Percentiles rank a stretch among this genome's conserved stretches.
Evolutionary conservation across 2,329 filamentous ascomycete species (phyloP).

Genomic region (Sclerotinia nivalis): DNA sequence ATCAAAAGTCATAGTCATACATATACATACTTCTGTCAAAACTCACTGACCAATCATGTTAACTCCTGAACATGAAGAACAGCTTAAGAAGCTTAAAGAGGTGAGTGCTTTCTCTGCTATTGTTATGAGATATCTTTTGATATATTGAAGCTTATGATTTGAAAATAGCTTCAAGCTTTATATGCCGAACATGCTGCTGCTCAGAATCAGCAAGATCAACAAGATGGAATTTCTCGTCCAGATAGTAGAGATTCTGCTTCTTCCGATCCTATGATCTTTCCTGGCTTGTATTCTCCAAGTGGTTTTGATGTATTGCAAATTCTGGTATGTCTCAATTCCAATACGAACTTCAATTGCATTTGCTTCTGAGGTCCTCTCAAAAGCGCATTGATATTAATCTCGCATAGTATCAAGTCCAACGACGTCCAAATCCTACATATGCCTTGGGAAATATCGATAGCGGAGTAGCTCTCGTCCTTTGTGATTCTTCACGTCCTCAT

Average conservation of each 20-base stretch:
- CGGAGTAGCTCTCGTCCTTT: conserved; percentile 91
- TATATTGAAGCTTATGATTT: background rate
- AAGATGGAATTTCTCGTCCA: background rate
- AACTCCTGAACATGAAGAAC: conserved; percentile 26
- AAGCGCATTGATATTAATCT: background rate
- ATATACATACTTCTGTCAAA: background rate
- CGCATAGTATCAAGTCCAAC: conserved; percentile 58
- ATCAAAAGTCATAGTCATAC: background rate
- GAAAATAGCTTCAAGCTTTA: conserved; percentile 7
- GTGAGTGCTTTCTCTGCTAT: conserved; percentile 19
- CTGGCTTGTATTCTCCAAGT: conserved; percentile 56
- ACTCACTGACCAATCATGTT: conserved; percentile 6
- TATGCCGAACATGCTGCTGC: conserved; percentile 11
- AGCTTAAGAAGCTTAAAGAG: conserved; percentile 29
- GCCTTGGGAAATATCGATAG: conserved; percentile 88
- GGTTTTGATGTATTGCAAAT: conserved; percentile 58
- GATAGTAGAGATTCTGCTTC: conserved; percentile 8
- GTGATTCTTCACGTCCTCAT: conserved; percentile 85
- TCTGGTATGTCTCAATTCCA: conserved; percentile 48
- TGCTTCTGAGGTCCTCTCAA: background rate
- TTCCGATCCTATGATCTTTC: conserved; percentile 54
- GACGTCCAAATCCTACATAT: conserved; percentile 78
- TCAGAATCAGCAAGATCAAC: conserved; percentile 1
- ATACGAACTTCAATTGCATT: background rate
- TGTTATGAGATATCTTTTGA: background rate